phyloP scores from a whole-genome alignment of 2,329 filamentous ascomycete genomes.

The Aspergillus fructus region DNA sequence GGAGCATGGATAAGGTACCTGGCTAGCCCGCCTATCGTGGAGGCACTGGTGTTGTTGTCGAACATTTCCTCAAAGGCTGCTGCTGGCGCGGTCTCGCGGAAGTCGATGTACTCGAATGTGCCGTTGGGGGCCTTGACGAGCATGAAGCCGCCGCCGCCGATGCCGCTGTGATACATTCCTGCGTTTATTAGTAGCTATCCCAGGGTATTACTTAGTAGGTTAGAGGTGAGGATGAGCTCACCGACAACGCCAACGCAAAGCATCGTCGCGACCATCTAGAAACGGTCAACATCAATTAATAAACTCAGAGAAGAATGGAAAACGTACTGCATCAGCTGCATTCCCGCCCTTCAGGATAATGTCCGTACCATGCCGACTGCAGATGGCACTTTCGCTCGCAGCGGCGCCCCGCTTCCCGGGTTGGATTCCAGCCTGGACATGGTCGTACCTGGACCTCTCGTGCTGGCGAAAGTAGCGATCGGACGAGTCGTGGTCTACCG shows the following conservation, averaged over 20 bases:
- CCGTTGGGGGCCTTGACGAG: slow-evolving; percentile 71
- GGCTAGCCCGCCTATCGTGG: slow-evolving; percentile 71
- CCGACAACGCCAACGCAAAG: slow-evolving; percentile 73
- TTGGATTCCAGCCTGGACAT: slow-evolving; percentile 25
- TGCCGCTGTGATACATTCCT: slow-evolving; percentile 74
- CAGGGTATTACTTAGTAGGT: neutral
- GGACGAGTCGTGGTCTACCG: slow-evolving; percentile 16
- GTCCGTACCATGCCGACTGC: slow-evolving; percentile 67
- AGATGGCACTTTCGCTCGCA: slow-evolving; percentile 67
- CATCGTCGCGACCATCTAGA: slow-evolving; percentile 65
- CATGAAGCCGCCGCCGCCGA: slow-evolving; percentile 90
- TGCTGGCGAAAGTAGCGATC: neutral
- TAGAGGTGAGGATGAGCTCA: slow-evolving; percentile 23
- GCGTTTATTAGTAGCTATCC: neutral
- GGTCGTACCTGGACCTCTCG: neutral
- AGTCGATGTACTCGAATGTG: slow-evolving; percentile 84
- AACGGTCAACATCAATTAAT: neutral
- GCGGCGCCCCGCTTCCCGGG: slow-evolving; percentile 58
- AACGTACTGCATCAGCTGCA: slow-evolving; percentile 66
- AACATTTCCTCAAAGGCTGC: slow-evolving; percentile 86
- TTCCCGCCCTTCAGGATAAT: slow-evolving; percentile 65
- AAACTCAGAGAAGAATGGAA: neutral
- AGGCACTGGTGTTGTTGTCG: slow-evolving; percentile 64
- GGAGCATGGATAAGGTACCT: slow-evolving; percentile 36
- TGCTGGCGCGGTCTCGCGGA: slow-evolving; percentile 81